Percentiles rank a stretch among this genome's conserved stretches.
phyloP scores from a whole-genome alignment of 2,329 filamentous ascomycete species.

The Aspergillus novoparasiticus region DNA sequence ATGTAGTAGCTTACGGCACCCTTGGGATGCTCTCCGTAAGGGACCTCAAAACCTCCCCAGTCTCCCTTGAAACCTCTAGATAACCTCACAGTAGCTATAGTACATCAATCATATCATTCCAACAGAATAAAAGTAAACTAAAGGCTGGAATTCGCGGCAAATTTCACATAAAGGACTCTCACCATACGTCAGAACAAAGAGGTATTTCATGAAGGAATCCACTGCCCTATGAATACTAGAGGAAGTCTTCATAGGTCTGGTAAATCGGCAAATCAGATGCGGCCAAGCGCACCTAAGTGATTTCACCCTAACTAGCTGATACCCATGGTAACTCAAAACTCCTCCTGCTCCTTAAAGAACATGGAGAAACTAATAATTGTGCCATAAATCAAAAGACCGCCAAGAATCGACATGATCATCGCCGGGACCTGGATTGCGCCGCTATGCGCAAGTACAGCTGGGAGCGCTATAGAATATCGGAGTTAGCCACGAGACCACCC shows the following conservation, averaged over 20 bases:
- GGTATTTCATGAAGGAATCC: conserved; percentile 22
- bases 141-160: conserved; percentile 14
- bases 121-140: conserved; percentile 12
- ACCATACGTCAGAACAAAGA: conserved; percentile 25
- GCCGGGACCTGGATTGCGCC: conserved; percentile 79
- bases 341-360: conserved; percentile 98
- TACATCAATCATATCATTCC: conserved; percentile 22
- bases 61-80: conserved; percentile 17
- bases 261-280: not conserved
- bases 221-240: conserved; percentile 8
- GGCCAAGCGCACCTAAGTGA: not conserved
- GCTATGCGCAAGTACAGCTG: conserved; percentile 83
- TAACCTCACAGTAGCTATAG: conserved; percentile 20
- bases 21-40: not conserved
- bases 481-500: conserved; percentile 4
- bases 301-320: not conserved
- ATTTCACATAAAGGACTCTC: conserved; percentile 27
- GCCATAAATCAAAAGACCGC: conserved; percentile 91
- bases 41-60: not conserved
- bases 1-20: not conserved
- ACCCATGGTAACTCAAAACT: conserved; percentile 65
- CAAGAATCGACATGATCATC: conserved; percentile 93
- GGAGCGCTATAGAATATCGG: conserved; percentile 65
- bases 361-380: conserved; percentile 98
- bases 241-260: not conserved